These are phyloP conservation scores for Macrophomina pseudophaseolina DNA, from an alignment of 2,329 filamentous ascomycete genomes.

Conservation along the genomic window DNA sequence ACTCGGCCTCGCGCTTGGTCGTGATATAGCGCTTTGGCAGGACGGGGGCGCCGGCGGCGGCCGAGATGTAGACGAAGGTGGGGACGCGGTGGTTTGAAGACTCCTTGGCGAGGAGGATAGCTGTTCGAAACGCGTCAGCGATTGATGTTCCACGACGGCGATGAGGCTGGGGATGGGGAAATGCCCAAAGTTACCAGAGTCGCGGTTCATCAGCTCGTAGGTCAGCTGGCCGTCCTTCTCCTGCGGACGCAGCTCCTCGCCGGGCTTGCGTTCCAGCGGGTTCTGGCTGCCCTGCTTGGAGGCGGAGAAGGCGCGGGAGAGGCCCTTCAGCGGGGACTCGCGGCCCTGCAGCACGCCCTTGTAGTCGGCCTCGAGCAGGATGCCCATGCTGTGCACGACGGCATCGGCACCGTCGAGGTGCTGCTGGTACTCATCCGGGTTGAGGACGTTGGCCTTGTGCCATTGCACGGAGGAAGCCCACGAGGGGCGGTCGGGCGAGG, in stretches of 20 bases:
- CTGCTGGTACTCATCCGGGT: conserved; percentile 77
- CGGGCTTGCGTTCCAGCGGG: conserved; percentile 67
- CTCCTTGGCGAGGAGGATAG: conserved; percentile 81
- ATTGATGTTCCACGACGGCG: background rate
- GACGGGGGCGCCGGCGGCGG: conserved; percentile 82
- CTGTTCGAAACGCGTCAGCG: conserved; percentile 42
- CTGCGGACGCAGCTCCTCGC: conserved; percentile 65
- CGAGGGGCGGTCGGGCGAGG: conserved; percentile 69
- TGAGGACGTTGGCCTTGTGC: conserved; percentile 86
- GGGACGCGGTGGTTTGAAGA: conserved; percentile 67
- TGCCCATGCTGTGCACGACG: conserved; percentile 94
- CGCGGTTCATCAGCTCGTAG: conserved; percentile 97
- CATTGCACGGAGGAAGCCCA: conserved; percentile 87
- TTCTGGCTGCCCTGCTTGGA: conserved; percentile 68
- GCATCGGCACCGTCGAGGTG: conserved; percentile 79
- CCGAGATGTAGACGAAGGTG: conserved; percentile 87
- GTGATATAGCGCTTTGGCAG: conserved; percentile 84
- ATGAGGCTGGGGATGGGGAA: background rate
- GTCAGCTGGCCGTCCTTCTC: conserved; percentile 79
- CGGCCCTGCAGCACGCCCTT: conserved; percentile 86
- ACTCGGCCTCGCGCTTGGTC: conserved; percentile 91
- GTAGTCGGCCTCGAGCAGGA: conserved; percentile 96
- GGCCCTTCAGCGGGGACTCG: conserved; percentile 78
- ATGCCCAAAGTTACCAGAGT: conserved; percentile 58
- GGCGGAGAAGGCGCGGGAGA: conserved; percentile 77